Percentiles rank a stretch among this genome's conserved stretches.
Evolutionary conservation across 2,329 filamentous ascomycete genomes (phyloP).

Genomic region (Bipolaris cookei): DNA sequence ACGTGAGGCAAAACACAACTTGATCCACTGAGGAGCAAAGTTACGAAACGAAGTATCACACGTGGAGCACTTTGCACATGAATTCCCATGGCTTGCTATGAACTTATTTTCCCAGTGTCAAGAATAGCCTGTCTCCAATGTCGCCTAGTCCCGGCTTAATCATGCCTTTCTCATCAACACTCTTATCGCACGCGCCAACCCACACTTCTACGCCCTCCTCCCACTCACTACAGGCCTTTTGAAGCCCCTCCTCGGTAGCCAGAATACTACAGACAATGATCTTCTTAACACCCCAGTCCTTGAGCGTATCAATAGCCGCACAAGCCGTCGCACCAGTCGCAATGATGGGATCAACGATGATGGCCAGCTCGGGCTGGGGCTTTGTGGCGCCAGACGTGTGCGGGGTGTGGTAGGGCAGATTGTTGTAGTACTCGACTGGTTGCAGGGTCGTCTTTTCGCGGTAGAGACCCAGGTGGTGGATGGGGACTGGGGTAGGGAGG

Average conservation of each 20-base stretch:
- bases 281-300: conserved; percentile 87
- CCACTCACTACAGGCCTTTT: conserved; percentile 77
- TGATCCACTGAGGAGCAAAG: background rate
- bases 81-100: background rate
- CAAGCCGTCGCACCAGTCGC: conserved; percentile 90
- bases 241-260: conserved; percentile 73
- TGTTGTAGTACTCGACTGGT: conserved; percentile 98
- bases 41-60: background rate
- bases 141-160: conserved; percentile 89
- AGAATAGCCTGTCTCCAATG: conserved; percentile 86
- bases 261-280: conserved; percentile 80
- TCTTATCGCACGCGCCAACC: conserved; percentile 78
- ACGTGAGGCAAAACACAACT: background rate
- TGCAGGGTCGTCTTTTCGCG: conserved; percentile 85
- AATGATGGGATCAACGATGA: conserved; percentile 90
- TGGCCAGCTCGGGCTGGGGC: conserved; percentile 67
- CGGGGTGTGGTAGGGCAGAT: conserved; percentile 76
- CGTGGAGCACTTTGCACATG: background rate
- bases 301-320: conserved; percentile 86
- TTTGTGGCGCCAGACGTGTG: conserved; percentile 46
- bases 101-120: conserved; percentile 78
- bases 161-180: conserved; percentile 82
- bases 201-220: conserved; percentile 78
- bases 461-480: conserved; percentile 95
- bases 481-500: conserved; percentile 77